Percentiles rank a stretch among this genome's conserved stretches.
Evolutionary conservation across 352 stramenopile genomes (phyloP).

Genomic region (Globisporangium iwayamae): DNA sequence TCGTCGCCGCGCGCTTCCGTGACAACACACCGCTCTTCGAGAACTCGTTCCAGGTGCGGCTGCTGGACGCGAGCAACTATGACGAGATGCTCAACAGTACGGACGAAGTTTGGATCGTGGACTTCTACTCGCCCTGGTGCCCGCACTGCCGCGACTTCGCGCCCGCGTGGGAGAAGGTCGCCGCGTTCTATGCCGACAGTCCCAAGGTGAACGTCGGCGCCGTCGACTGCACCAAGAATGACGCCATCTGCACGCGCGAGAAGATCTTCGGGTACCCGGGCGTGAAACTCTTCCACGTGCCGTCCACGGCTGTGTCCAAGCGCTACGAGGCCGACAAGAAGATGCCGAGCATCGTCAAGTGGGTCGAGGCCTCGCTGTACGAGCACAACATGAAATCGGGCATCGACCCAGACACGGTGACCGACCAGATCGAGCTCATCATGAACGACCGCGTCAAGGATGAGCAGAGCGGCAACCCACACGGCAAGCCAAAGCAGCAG

Average conservation of each 20-base stretch:
- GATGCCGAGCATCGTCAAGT: conserved; percentile 51
- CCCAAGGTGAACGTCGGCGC: conserved; percentile 59
- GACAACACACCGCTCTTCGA: conserved; percentile 62
- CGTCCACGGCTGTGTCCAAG: conserved; percentile 24
- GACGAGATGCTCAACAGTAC: conserved; percentile 44
- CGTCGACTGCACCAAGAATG: conserved; percentile 70
- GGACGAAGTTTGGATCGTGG: conserved; percentile 66
- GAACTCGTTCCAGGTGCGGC: conserved; percentile 60
- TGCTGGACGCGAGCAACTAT: conserved; percentile 35
- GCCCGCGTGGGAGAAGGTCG: conserved; percentile 67
- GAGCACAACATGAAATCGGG: conserved; percentile 50
- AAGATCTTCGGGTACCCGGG: conserved; percentile 59
- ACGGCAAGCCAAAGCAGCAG: conserved; percentile 33
- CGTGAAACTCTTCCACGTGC: conserved; percentile 74
- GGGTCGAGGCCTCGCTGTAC: conserved; percentile 54
- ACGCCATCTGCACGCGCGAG: conserved; percentile 55
- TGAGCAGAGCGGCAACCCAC: conserved; percentile 15
- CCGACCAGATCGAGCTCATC: conserved; percentile 45
- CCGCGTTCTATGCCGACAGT: conserved; percentile 57
- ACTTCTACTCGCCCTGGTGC: conserved; percentile 87
- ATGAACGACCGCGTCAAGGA: conserved; percentile 31
- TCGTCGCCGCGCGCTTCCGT: conserved; percentile 24
- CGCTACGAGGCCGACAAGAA: conserved; percentile 23
- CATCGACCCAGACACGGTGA: conserved; percentile 44
- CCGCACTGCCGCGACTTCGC: conserved; percentile 79